Evolutionary conservation across 805 yeast genomes (phyloP).

Genomic region (Teunomyces aglyptinius): DNA sequence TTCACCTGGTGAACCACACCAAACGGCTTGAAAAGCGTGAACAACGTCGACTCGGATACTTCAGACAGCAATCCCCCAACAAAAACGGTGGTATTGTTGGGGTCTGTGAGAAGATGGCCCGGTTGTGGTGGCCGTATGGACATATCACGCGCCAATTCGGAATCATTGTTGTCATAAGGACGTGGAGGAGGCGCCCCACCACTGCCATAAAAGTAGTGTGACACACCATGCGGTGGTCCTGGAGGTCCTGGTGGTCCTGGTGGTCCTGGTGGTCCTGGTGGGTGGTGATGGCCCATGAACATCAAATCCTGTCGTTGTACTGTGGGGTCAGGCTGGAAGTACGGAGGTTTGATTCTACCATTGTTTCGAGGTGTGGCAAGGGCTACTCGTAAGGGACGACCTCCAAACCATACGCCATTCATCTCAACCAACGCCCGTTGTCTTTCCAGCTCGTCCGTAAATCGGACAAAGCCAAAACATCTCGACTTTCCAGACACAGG

Average conservation of each 20-base stretch:
- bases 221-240: conserved; percentile 1
- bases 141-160: not conserved
- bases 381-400: conserved; percentile 74
- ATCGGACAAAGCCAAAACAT: conserved; percentile 80
- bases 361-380: conserved; percentile 67
- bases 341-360: conserved; percentile 1
- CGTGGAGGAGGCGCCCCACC: not conserved
- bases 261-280: conserved; percentile 9
- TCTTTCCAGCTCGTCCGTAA: conserved; percentile 67
- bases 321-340: conserved; percentile 7
- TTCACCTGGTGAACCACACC: conserved; percentile 69
- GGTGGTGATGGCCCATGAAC: conserved; percentile 12
- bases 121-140: conserved; percentile 3
- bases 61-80: conserved; percentile 73
- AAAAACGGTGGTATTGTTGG: conserved; percentile 71
- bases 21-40: conserved; percentile 65
- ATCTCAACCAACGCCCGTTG: conserved; percentile 65
- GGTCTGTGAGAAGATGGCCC: conserved; percentile 45
- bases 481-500: conserved; percentile 75
- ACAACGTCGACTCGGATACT: conserved; percentile 59
- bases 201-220: conserved; percentile 8
- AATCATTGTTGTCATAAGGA: not conserved
- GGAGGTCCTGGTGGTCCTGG: conserved; percentile 9
- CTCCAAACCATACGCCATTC: conserved; percentile 81
- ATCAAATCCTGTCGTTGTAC: conserved; percentile 14